Evolutionary conservation across 2,329 filamentous ascomycete species (phyloP).

Genomic region (Laburnicola sp.): DNA sequence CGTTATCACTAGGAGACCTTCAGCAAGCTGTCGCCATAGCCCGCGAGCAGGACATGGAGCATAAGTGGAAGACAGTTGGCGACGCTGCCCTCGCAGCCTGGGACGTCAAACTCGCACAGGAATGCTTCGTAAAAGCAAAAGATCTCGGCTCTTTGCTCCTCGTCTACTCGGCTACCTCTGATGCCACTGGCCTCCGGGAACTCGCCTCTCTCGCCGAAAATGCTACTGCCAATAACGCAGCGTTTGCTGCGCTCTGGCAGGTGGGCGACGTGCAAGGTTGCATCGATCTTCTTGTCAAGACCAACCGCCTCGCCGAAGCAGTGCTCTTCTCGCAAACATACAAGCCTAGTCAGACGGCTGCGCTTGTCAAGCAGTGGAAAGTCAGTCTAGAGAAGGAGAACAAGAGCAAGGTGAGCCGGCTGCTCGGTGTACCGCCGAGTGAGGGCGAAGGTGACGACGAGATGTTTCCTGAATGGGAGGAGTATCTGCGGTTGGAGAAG

Average conservation of each 20-base stretch:
- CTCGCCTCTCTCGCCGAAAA: slow-evolving; percentile 75
- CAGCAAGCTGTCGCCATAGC: slow-evolving; percentile 85
- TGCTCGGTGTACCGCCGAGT: slow-evolving; percentile 74
- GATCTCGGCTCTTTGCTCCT: slow-evolving; percentile 88
- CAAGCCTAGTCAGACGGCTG: slow-evolving; percentile 74
- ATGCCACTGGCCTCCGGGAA: slow-evolving; percentile 71
- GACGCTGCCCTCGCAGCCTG: slow-evolving; percentile 85
- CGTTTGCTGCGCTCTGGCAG: slow-evolving; percentile 89
- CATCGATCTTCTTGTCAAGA: slow-evolving; percentile 76
- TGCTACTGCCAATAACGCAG: slow-evolving; percentile 84
- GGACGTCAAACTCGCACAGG: slow-evolving; percentile 85
- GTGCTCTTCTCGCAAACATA: slow-evolving; percentile 95
- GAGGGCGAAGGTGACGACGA: slow-evolving; percentile 70
- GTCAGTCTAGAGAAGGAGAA: slow-evolving; percentile 77
- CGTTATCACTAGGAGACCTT: slow-evolving; percentile 79
- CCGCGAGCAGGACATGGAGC: slow-evolving; percentile 79
- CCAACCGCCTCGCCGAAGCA: slow-evolving; percentile 79
- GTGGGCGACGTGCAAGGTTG: slow-evolving; percentile 81
- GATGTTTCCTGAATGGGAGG: slow-evolving; percentile 95
- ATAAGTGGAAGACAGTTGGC: slow-evolving; percentile 98
- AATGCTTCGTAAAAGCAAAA: slow-evolving; percentile 89
- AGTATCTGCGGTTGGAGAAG: slow-evolving; percentile 79
- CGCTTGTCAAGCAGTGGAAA: slow-evolving; percentile 79
- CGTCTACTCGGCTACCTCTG: slow-evolving; percentile 82
- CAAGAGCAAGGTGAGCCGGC: slow-evolving; percentile 80